These are phyloP conservation scores for Aureobasidium sp. DNA, from an alignment of 2,329 filamentous ascomycete species.

Conservation along the genomic window DNA sequence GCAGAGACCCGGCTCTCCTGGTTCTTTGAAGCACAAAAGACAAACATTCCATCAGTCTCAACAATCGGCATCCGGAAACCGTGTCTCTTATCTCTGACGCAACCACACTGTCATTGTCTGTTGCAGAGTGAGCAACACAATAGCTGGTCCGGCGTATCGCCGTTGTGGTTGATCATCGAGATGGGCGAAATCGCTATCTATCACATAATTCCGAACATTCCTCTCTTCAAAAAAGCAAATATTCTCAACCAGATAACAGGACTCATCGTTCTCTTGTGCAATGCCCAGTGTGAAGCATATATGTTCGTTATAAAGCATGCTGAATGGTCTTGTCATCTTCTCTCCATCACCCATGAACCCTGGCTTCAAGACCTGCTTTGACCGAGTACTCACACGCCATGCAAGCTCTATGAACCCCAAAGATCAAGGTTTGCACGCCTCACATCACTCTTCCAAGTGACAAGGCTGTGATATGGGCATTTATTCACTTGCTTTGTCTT, in stretches of 20 bases:
- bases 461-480: background rate
- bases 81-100: constrained; percentile 1
- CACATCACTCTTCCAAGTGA: too few species aligned
- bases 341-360: background rate
- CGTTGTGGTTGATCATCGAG: background rate
- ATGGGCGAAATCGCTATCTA: background rate
- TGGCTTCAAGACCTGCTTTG: background rate
- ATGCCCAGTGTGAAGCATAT: background rate
- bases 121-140: background rate
- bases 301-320: background rate
- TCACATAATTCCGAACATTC: background rate
- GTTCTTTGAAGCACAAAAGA: too few species aligned
- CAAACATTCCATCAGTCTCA: constrained; percentile 1
- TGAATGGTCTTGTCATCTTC: background rate
- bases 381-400: background rate
- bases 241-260: background rate
- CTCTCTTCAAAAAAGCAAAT: background rate
- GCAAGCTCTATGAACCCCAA: background rate
- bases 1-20: background rate
- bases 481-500: background rate
- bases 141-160: background rate
- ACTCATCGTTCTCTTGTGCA: too few species aligned
- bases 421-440: too few species aligned
- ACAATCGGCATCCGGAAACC: background rate
- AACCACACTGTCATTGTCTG: background rate